Evolutionary conservation across 176 grass and related monocot genomes (phyloP), one percentile per base, ranked within the genome.

Genomic region (Oryza glaberrima): DNA sequence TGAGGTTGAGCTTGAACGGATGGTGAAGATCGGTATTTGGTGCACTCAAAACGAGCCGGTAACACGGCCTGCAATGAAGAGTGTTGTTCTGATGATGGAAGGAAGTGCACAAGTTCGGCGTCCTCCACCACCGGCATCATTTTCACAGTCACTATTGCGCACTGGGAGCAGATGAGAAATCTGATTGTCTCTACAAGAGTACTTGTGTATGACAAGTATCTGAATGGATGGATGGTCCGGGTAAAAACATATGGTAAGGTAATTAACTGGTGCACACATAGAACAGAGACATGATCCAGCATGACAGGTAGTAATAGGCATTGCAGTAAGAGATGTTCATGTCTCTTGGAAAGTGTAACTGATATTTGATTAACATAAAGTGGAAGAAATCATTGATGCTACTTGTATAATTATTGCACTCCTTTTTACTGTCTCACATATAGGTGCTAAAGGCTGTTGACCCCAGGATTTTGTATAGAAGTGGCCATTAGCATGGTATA

Each of bases 1-100:
- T 4, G 80, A 87, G 38, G 19, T 84, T 2, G 83, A 79, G 52
- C 11, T 85, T 12, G 87, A 90, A 65, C 64, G 80, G 49, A 75
- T 87, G 35, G 87, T 92, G 48, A 87, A 86, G 61, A 70, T 89
- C 2, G 84, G 80, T 12, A 85, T 92, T 26, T 92, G 91, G 77
- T 92, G 91, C 70, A 86, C 86, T 8, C 84, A 92, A 48, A 83
- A 87, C 41, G 75, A 92, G 28, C 91, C 87, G 22, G 75, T 83
- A 3, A 79, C 82, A 20, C 76, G 80, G 56, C 87, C 87, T 26
- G 78, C 25, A 0, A 90, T 90, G 91, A 92, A 78, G 76, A 86
- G 35, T 3, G 69, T 89, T 7, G 81, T 84, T 64, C 75, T 69
- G 72, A 92, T 92, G 90, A 81, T 89, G 16, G 90, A 92, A 82